Evolutionary conservation across 352 stramenopile genomes (phyloP).

Genomic region (Phytophthora sp.): DNA sequence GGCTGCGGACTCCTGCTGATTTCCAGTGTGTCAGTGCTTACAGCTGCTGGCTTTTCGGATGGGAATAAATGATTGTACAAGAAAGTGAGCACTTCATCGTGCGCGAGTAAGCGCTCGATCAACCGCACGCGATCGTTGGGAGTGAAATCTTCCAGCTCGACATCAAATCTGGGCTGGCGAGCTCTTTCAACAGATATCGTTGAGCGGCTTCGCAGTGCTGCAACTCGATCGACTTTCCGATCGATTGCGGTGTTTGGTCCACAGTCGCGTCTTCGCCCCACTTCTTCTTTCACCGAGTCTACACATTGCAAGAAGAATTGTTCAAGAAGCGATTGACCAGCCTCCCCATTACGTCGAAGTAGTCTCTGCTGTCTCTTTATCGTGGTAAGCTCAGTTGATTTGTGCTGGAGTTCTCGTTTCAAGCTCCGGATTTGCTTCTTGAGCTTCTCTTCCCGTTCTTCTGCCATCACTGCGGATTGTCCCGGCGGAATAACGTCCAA

Average conservation of each 20-base stretch:
- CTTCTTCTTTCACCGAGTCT: constrained; percentile 84
- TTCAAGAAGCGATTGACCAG: constrained; percentile 60
- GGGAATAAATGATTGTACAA: constrained; percentile 84
- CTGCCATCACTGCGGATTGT: constrained; percentile 29
- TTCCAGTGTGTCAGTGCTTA: constrained; percentile 16
- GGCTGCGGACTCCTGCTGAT: constrained; percentile 20
- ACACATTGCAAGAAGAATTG: constrained; percentile 85
- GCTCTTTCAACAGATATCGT: constrained; percentile 12
- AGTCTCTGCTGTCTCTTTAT: constrained; percentile 51
- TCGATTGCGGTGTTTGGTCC: constrained; percentile 10
- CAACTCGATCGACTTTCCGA: constrained; percentile 20
- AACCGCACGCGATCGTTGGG: constrained; percentile 67
- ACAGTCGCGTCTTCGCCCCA: constrained; percentile 46
- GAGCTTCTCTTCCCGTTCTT: constrained; percentile 75
- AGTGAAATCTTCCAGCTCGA: constrained; percentile 78
- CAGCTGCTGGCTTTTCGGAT: constrained; percentile 23
- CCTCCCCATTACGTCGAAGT: constrained; percentile 34
- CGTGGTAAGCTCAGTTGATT: constrained; percentile 57
- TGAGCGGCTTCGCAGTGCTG: constrained; percentile 12
- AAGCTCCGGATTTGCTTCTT: constrained; percentile 71
- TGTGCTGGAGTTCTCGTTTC: constrained; percentile 71
- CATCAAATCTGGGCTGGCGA: constrained; percentile 28
- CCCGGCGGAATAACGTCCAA: constrained; percentile 29
- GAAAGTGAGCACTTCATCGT: constrained; percentile 81
- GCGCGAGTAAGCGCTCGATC: constrained; percentile 76